Evolutionary conservation across 257 asterid genomes (phyloP).

Genomic region (Solanum chaucha): DNA sequence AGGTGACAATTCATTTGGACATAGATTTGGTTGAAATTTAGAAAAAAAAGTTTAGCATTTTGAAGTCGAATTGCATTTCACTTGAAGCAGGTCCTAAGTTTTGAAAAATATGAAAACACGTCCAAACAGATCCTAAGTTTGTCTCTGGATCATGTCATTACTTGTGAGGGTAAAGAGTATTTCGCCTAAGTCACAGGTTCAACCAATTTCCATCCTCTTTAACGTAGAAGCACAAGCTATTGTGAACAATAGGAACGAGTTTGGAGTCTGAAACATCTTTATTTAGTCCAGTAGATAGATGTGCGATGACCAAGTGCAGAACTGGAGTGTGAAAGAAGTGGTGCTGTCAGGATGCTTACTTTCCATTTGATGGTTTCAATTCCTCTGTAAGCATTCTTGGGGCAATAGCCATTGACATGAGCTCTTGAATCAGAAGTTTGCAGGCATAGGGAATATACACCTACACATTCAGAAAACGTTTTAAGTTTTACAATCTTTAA

Average conservation of each 20-base stretch:
- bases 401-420: conserved; percentile 98
- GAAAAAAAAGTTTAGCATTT: too few relatives aligned
- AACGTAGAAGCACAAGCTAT: neutral
- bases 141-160: too few relatives aligned
- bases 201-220: neutral
- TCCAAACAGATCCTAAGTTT: too few relatives aligned
- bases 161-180: too few relatives aligned
- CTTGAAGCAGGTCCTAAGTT: neutral
- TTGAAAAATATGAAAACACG: too few relatives aligned
- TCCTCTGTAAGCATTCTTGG: conserved; percentile 94
- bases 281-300: neutral
- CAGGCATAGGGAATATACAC: conserved; percentile 93
- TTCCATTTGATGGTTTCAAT: conserved; percentile 22
- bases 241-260: neutral
- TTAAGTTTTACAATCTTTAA: neutral
- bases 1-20: too few relatives aligned
- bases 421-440: conserved; percentile 88
- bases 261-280: neutral
- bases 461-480: conserved; percentile 18
- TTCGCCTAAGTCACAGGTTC: neutral
- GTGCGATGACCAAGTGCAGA: neutral
- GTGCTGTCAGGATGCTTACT: neutral
- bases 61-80: neutral
- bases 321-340: neutral
- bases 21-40: too few relatives aligned